Evolutionary conservation across 2,329 filamentous ascomycete species (phyloP), one percentile per base, ranked within the genome.

Genomic region (Colletotrichum magnum): DNA sequence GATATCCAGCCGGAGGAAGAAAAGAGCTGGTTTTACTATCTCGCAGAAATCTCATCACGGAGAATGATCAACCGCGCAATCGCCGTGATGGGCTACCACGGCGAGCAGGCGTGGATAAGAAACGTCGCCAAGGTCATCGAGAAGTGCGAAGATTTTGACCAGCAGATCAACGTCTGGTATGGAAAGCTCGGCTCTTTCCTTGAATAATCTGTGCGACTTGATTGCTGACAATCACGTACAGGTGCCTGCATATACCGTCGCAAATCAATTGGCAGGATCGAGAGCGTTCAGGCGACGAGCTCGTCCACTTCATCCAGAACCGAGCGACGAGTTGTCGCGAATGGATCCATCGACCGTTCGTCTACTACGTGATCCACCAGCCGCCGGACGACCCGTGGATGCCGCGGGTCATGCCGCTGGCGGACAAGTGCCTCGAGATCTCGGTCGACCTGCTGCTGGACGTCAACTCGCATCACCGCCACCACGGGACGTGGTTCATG

Each of bases 401-500:
- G 10, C 56, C 47, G 18, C 54, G 62, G 24, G 66, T 74, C 39
- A 59, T 71, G 57, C 71, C 54, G 48, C 68, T 72, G 5, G 73
- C 73, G n/a, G 57, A 73, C 26, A 71, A 71, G 54, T 72, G 73
- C 36, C 32, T 75, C n/a, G 65, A 72, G 28, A 68, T 73, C 15
- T 75, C 73, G 57, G 66, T 73, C 9, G 71, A 70, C 15, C 47
- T 71, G 47, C 71, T 76, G 58, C 56, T 70, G 24, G 63, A 69
- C 47, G 71, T 72, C 53, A 73, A 72, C n/a, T 64, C 72, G 24
- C 74, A 70, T n/a, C 77, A 78, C 58, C 74, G 77, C 18, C 77
- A 79, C 59, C 76, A 79, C 64, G 77, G 78, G 32, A 78, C 75
- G 2, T 79, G 77, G 77, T 72, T 73, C 58, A 70, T 74, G 52